phyloP scores from a whole-genome alignment of 179 eudicot species.

The Actinidia polygama region DNA sequence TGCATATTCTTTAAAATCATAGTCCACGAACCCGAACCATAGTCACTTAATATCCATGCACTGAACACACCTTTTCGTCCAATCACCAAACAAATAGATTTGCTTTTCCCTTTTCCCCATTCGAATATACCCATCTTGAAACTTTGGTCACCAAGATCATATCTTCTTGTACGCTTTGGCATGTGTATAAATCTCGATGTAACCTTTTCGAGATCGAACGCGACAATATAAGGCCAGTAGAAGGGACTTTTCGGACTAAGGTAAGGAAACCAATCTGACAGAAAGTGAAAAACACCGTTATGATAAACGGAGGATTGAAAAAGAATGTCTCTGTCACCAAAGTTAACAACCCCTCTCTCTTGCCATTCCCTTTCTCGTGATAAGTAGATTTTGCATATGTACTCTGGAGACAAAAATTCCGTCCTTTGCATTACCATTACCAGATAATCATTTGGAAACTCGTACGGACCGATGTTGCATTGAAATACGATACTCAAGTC shows the following conservation, averaged over 20 bases:
- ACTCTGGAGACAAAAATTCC: not conserved
- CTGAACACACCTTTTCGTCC: not conserved
- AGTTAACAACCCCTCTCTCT: not conserved
- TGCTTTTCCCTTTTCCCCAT: constrained; percentile 17
- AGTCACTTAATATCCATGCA: not conserved
- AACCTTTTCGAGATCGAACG: not conserved
- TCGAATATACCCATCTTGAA: constrained; percentile 17
- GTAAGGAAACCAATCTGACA: not conserved
- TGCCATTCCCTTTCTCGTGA: constrained; percentile 12
- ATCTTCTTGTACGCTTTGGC: not conserved
- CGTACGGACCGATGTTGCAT: not conserved
- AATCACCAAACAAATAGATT: constrained; percentile 23
- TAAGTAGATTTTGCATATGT: not conserved
- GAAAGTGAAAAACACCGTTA: constrained; percentile 1
- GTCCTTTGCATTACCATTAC: not conserved
- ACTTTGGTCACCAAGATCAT: not conserved
- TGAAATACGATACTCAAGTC: not conserved
- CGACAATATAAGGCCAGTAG: constrained; percentile 18
- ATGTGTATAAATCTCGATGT: not conserved
- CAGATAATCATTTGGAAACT: constrained; percentile 26
- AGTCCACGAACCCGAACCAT: not conserved
- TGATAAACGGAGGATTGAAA: constrained; percentile 8
- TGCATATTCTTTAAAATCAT: not conserved
- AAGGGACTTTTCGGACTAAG: not conserved
- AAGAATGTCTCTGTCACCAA: not conserved